These are phyloP conservation scores for Kodamaea fungicola DNA, from an alignment of 1,139 yeast species.

Conservation along the genomic window DNA sequence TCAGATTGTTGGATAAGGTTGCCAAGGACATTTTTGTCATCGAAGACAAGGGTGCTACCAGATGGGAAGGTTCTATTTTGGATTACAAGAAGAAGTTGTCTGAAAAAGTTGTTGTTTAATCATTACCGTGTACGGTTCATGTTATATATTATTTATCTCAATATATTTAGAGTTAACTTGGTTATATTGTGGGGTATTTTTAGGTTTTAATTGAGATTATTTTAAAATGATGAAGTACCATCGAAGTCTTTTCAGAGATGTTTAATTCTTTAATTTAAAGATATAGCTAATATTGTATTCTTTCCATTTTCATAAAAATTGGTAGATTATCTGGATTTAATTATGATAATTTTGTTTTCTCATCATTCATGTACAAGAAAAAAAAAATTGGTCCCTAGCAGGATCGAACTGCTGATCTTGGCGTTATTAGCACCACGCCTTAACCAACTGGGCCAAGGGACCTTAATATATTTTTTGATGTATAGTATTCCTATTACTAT, in stretches of 20 bases:
- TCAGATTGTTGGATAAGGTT: conserved; percentile 94
- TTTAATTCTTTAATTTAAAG: too few species aligned
- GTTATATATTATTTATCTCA: not conserved
- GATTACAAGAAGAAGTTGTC: conserved; percentile 94
- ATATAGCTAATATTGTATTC: too few species aligned
- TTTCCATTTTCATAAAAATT: too few species aligned
- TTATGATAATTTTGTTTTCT: too few species aligned
- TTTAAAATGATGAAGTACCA: too few species aligned
- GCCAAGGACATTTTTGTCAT: conserved; percentile 97
- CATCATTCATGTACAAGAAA: too few species aligned
- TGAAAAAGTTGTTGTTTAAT: conserved; percentile 70
- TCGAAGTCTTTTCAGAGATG: too few species aligned
- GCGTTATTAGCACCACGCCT: conserved; percentile 90
- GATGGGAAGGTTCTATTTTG: conserved; percentile 92
- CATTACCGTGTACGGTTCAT: not conserved
- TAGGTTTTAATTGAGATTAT: not conserved
- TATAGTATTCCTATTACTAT: too few species aligned
- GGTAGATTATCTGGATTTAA: too few species aligned
- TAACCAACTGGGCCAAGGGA: conserved; percentile 90
- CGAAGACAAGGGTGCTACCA: conserved; percentile 89
- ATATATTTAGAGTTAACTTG: not conserved
- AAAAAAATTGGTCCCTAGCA: conserved; percentile 62
- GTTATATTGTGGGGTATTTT: conserved; percentile 1
- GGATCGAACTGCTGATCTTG: conserved; percentile 85
- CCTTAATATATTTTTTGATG: conserved; percentile 29